These are phyloP conservation scores for Saxispiralis lemnorum DNA, from an alignment of 495 filamentous ascomycete species.

Conservation along the genomic window DNA sequence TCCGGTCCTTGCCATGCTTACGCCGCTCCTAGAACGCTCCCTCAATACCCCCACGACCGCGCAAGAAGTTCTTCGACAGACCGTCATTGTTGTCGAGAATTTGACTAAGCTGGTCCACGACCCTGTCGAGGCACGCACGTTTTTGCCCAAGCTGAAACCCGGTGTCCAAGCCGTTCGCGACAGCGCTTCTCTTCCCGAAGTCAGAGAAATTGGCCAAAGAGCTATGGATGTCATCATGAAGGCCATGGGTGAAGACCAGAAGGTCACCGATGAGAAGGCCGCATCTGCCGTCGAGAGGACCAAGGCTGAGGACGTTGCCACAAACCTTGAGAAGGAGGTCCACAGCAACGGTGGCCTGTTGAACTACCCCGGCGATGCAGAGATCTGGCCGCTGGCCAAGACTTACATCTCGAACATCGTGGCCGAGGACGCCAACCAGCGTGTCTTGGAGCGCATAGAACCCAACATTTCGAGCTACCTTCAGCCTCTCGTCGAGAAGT, in stretches of 20 bases:
- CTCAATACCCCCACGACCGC: constrained; percentile 77
- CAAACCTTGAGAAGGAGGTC: constrained; percentile 55
- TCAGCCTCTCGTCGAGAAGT: constrained; percentile 43
- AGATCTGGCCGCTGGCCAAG: constrained; percentile 49
- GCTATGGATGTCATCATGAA: constrained; percentile 79
- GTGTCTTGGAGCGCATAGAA: constrained; percentile 54
- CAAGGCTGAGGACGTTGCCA: constrained; percentile 58
- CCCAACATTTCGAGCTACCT: constrained; percentile 56
- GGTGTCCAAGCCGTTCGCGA: constrained; percentile 79
- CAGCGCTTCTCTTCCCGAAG: constrained; percentile 81
- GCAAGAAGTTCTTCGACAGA: constrained; percentile 89
- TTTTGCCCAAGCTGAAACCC: constrained; percentile 87
- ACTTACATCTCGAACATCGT: constrained; percentile 72
- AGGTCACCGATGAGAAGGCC: constrained; percentile 35
- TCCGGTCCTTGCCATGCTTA: constrained; percentile 93
- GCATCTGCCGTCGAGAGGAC: constrained; percentile 44
- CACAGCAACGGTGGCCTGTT: constrained; percentile 46
- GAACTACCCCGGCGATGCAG: constrained; percentile 37
- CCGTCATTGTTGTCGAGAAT: constrained; percentile 96
- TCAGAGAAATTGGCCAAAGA: constrained; percentile 71
- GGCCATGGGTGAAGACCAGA: constrained; percentile 52
- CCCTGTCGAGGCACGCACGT: constrained; percentile 84
- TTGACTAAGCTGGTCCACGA: constrained; percentile 97
- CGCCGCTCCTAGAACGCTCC: constrained; percentile 81
- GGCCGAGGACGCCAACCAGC: constrained; percentile 72